Percentiles rank a stretch among this genome's conserved stretches.
Conservation (phyloP, 140 eudicot genomes). For the Erigeron philadelphicus region DNA sequence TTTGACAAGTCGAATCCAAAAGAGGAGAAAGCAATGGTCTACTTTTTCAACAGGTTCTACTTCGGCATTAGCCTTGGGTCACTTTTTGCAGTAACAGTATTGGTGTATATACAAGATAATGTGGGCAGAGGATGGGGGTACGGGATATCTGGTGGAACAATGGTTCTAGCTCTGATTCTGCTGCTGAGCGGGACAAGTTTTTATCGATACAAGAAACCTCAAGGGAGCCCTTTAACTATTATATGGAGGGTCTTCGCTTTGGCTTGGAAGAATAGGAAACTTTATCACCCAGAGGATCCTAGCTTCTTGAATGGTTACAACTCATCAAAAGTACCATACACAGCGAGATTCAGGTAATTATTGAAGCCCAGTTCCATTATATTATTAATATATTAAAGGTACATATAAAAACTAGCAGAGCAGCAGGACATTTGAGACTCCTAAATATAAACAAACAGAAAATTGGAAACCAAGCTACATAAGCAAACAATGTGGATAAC, state of each 20-base stretch:
- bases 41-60: slow-evolving; percentile 67
- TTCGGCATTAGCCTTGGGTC: slow-evolving; percentile 60
- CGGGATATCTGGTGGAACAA: slow-evolving; percentile 62
- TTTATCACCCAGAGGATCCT: slow-evolving; percentile 45
- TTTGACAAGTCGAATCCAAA: slow-evolving; percentile 56
- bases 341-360: slow-evolving; percentile 46
- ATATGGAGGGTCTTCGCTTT: slow-evolving; percentile 56
- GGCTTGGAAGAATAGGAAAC: slow-evolving; percentile 57
- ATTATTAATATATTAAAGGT: neutral
- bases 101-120: slow-evolving; percentile 66
- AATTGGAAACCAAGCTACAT: no score
- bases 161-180: slow-evolving; percentile 53
- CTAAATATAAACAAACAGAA: neutral
- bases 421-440: neutral
- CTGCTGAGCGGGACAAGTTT: slow-evolving; percentile 43
- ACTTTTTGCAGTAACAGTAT: slow-evolving; percentile 64
- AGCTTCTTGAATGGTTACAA: slow-evolving; percentile 46
- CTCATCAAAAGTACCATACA: slow-evolving; percentile 38
- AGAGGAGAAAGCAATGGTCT: slow-evolving; percentile 60
- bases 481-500: no score
- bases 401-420: neutral
- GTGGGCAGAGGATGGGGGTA: slow-evolving; percentile 60
- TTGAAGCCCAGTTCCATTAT: neutral
- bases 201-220: slow-evolving; percentile 60
- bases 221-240: slow-evolving; percentile 71